Percentiles rank a stretch among this genome's conserved stretches.
These are phyloP conservation scores for Mucor circinelloides DNA, from an alignment of 371 early-diverging fungal genomes.

Conservation along the genomic window DNA sequence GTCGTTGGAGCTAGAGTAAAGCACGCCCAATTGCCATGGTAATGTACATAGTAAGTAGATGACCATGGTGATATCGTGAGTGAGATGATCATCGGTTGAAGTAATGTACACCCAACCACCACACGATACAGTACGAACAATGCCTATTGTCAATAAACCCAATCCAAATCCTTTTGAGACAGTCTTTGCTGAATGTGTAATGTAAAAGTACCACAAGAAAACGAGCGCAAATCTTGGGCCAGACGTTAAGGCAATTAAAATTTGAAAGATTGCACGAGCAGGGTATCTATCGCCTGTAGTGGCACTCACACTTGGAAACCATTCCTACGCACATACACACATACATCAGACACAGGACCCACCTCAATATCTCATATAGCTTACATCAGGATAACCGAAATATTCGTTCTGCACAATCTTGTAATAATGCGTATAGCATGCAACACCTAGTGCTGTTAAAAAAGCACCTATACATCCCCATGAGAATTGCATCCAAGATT, in stretches of 20 bases:
- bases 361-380: not conserved
- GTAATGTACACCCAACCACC: conserved; percentile 87
- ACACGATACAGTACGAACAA: conserved; percentile 73
- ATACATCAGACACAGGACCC: not conserved
- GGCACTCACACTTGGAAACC: conserved; percentile 86
- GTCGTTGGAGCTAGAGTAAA: conserved; percentile 41
- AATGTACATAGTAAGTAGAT: conserved; percentile 73
- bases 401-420: conserved; percentile 81
- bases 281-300: conserved; percentile 85
- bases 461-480: conserved; percentile 61
- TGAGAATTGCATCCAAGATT: not conserved
- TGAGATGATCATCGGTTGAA: conserved; percentile 76
- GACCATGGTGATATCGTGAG: conserved; percentile 84
- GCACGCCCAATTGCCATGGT: conserved; percentile 73
- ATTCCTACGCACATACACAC: conserved; percentile 54
- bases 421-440: conserved; percentile 73
- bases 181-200: conserved; percentile 46
- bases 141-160: conserved; percentile 62
- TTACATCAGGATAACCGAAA: conserved; percentile 77
- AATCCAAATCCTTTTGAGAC: conserved; percentile 56
- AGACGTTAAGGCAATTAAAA: conserved; percentile 75
- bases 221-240: conserved; percentile 73
- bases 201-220: conserved; percentile 65
- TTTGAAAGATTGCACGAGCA: conserved; percentile 76
- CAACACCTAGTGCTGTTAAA: conserved; percentile 65